Percentiles rank a stretch among this genome's conserved stretches.
These are phyloP conservation scores for Talaromyces sp. DNA, from an alignment of 2,329 filamentous ascomycete species.

Conservation along the genomic window DNA sequence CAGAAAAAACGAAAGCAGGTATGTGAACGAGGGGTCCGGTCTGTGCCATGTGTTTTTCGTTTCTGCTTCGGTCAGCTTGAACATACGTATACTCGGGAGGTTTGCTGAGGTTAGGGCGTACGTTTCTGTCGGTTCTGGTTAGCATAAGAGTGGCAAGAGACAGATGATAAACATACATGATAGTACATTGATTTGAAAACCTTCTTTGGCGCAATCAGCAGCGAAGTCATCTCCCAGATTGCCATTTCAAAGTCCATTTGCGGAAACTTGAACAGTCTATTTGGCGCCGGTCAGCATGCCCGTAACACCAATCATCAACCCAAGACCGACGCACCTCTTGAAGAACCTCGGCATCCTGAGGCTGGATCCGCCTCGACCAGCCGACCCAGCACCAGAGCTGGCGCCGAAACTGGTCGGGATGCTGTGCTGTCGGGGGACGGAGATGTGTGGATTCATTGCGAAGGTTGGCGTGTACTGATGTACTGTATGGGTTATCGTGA, in stretches of 20 bases:
- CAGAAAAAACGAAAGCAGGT: slow-evolving; percentile 64
- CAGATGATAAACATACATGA: slow-evolving; percentile 47
- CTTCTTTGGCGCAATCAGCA: slow-evolving; percentile 66
- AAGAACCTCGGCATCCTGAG: slow-evolving; percentile 64
- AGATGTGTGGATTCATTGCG: slow-evolving; percentile 58
- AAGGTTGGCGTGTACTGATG: background rate
- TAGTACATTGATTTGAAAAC: slow-evolving; percentile 69
- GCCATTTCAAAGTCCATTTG: slow-evolving; percentile 73
- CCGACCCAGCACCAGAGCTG: slow-evolving; percentile 36
- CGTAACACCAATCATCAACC: background rate
- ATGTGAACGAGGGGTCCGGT: slow-evolving; percentile 65
- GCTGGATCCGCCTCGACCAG: slow-evolving; percentile 47
- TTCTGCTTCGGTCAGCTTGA: slow-evolving; percentile 38
- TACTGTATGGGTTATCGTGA: background rate
- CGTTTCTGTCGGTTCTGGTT: slow-evolving; percentile 11
- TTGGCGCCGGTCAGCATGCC: slow-evolving; percentile 10
- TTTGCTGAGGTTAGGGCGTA: background rate
- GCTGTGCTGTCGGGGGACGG: slow-evolving; percentile 55
- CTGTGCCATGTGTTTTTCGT: slow-evolving; percentile 68
- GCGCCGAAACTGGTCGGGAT: slow-evolving; percentile 50
- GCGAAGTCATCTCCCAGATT: slow-evolving; percentile 66
- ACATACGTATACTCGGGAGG: background rate
- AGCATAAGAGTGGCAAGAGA: background rate
- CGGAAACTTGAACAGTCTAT: slow-evolving; percentile 63
- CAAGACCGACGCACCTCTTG: slow-evolving; percentile 44